Conservation (phyloP, 768 basidiomycete genomes). For the Astraeus odoratus region DNA sequence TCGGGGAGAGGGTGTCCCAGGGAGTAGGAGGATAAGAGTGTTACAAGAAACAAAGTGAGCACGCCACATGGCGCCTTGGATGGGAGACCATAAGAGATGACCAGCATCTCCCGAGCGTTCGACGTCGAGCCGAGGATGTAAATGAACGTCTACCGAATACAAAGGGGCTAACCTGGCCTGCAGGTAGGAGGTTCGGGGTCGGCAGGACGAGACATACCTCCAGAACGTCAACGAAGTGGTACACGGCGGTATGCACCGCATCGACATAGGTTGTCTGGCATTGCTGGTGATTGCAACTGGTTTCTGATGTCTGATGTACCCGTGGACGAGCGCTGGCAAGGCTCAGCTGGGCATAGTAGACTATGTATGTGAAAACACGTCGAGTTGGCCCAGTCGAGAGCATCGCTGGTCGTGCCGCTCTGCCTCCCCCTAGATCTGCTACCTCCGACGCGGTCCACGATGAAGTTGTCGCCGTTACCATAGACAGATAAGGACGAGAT, state of each 20-base stretch:
- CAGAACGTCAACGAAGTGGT: background rate
- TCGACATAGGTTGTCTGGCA: no score
- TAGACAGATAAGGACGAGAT: background rate
- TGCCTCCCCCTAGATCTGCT: no score
- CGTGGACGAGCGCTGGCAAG: no score
- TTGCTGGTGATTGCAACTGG: no score
- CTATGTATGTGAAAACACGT: no score
- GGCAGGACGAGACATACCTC: background rate
- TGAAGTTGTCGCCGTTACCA: no score
- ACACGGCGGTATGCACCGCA: background rate
- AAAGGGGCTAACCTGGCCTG: background rate
- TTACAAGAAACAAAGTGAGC: background rate
- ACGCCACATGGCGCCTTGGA: background rate
- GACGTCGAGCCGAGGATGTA: slow-evolving; percentile 9
- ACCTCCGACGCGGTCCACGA: no score
- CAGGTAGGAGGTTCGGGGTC: background rate
- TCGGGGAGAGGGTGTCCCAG: background rate
- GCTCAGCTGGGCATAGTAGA: no score
- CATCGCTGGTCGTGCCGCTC: no score
- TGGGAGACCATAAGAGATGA: slow-evolving; percentile 4
- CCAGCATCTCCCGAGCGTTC: slow-evolving; percentile 9
- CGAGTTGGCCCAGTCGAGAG: no score
- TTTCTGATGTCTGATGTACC: no score
- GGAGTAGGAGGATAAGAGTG: background rate
- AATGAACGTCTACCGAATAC: background rate